Evolutionary conservation across 2,329 filamentous ascomycete genomes (phyloP), one percentile per base, ranked within the genome.

Genomic region (Aspergillus ochraceoroseus): DNA sequence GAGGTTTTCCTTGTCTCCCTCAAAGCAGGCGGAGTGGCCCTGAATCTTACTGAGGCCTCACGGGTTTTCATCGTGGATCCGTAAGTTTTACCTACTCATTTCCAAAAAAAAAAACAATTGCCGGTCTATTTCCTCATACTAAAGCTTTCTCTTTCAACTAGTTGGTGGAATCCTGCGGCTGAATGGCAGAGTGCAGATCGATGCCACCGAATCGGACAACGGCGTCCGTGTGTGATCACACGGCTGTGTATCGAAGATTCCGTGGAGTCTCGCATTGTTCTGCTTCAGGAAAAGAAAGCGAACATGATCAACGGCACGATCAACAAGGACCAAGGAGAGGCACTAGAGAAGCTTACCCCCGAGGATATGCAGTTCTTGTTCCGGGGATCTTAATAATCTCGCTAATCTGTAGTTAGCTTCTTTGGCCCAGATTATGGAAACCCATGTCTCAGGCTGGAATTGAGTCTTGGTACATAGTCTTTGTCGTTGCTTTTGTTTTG

Each of bases 141-240:
- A 32, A 63, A 63, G 3, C 17, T 44, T 20, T 47, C n/a, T n/a
- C n/a, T n/a, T n/a, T n/a, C n/a, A n/a, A n/a, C 23, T 52, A 88
- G 85, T 53, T 96, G 92, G 92, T 98, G 92, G 92, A 96, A 96
- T 54, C 92, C 92, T n/a, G 89, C 89, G n/a, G 90, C 90, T 0
- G 92, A 98, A 68, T 98, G 92, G 92, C 92, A 98, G 67, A 92
- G 85, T 47, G 92, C 92, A 2, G 92, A 98, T 63, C 79, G 86
- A 50, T 88, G 85, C 59, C 92, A 96, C 67, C 88, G 92, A 41
- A 98, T 96, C 53, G 92, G 92, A 20, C 92, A 98, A 70, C 86
- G 82, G 32, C 84, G 92, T 5, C 90, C 90, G 18, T 96, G 92
- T 62, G 87, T 87, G 23, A 94, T 98, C 55, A 96, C 89, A 1